Evolutionary conservation across 179 eudicot species (phyloP), one percentile per base, ranked within the genome.

Genomic region (Actinidia arguta): DNA sequence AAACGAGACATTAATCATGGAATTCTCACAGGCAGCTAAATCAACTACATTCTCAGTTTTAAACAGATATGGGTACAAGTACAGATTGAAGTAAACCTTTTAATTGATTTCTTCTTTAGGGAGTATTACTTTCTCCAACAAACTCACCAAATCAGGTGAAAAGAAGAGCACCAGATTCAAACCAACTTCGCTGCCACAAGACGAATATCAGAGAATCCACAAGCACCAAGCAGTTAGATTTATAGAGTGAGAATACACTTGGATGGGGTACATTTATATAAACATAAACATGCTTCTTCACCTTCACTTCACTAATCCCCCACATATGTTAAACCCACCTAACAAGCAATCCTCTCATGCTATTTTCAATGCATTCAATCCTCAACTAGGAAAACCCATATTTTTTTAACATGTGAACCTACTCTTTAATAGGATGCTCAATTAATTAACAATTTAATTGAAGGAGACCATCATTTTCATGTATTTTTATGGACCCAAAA

Each of bases 181-280:
- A 87, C 90, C 92, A 86, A 86, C 94, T 83, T 92, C 80, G 86
- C 94, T 90, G 87, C 73, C 82, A 78, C 79, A 75, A 84, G 80
- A 86, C 83, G 87, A 61, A 71, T 24, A 66, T 3, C 39, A 27
- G 64, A 36, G 56, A 69, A 78, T 50, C 64, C 81, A 78, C 82
- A 81, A 52, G 82, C 73, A 79, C 85, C 85, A 79, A 67, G 20
- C 59, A 66, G 48, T 80, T 67, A 14, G 27, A 73, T 83, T 79
- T 42, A 27, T 66, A 75, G 82, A 55, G 8, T 69, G 31, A 31
- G 24, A 39, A 69, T 36, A 69, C 7, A 18, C 8, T 50, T 18
- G 47, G 4, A 16, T 18, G 3, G 42, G 0, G 10, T 47, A 48
- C n/a, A n/a, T n/a, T n/a, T n/a, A n/a, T n/a, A n/a, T 31, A 31